phyloP scores from a whole-genome alignment of 2,329 filamentous ascomycete genomes.

The Dactylellina parvicollis region DNA sequence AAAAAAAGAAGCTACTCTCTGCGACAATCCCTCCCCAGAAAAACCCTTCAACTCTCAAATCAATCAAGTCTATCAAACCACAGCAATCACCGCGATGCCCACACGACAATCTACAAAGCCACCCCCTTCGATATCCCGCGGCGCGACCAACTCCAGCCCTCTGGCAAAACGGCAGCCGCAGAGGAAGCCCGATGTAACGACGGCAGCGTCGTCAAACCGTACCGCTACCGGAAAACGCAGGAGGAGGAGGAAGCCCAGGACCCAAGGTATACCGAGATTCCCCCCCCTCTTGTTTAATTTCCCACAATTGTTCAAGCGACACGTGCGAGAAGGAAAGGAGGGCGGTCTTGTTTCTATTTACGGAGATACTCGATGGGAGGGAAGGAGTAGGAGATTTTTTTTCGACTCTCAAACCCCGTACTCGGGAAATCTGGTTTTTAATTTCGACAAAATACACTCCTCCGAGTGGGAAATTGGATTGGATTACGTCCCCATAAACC shows the following conservation, averaged over 20 bases:
- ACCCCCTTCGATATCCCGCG: constrained; percentile 14
- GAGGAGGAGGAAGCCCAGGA: constrained; percentile 56
- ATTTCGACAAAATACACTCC: too few relatives aligned
- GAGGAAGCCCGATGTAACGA: constrained; percentile 14
- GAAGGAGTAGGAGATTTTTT: too few relatives aligned
- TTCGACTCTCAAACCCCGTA: too few relatives aligned
- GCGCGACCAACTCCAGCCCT: constrained; percentile 19
- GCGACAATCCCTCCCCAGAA: not conserved
- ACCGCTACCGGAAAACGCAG: constrained; percentile 55
- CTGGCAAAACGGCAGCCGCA: constrained; percentile 5
- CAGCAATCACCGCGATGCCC: constrained; percentile 16
- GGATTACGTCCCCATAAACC: constrained; percentile 40
- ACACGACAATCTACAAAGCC: constrained; percentile 28
- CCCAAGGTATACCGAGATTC: constrained; percentile 55
- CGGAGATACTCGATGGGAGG: too few relatives aligned
- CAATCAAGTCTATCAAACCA: not conserved
- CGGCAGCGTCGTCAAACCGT: constrained; percentile 33
- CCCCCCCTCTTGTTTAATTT: constrained; percentile 17
- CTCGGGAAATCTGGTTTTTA: not conserved
- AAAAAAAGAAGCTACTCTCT: not conserved
- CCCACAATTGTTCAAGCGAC: too few relatives aligned
- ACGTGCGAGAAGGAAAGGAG: not conserved
- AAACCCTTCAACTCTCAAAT: not conserved
- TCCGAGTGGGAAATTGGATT: constrained; percentile 48
- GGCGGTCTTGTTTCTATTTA: too few relatives aligned